Evolutionary conservation across 176 grass and related monocot species (phyloP), one percentile per base, ranked within the genome.

Genomic region (Tillandsia fasciculata): DNA sequence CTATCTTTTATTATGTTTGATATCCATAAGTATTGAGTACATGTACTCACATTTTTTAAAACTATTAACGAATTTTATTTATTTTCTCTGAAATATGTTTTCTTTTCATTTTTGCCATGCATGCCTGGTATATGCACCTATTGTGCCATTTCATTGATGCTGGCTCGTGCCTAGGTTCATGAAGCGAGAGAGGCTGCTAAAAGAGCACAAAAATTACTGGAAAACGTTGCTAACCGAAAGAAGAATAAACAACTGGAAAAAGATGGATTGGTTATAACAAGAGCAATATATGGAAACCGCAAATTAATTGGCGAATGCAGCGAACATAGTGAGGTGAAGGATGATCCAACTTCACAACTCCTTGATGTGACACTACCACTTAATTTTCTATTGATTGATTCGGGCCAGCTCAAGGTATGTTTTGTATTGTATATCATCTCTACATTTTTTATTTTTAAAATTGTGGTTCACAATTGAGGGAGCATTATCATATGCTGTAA

Each of bases 371-470:
- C 84, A 7, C 69, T 92, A 33, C 89, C 94, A 23, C 77, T 99
- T 50, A 99, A 99, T 76, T 99, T 93, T 79, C 78, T 99, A 2
- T 50, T 99, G 63, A 90, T 89, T 0, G 87, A 99, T 48, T 81
- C 94, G 64, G 84, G 87, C 17, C 83, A 90, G 74, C 94, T 99
- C 66, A 89, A 99, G 94, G 94, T 99, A 83, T 71, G 70, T 72
- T 61, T 11, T 50, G 15, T 14, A 69, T 47, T 61, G 18, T 61
- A 15, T 61, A 14, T 18, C 8, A 18, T 61, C 15, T 20, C 56
- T 18, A 18, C 56, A 61, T 61, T 20, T 61, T 18, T 61, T 61
- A 9, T 10, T 23, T 61, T 10, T 18, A 15, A 58, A 61, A 61
- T 9, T 10, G 7, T 61, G 56, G 22, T n/a, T 61, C 7, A 61